Percentiles rank a stretch among this genome's conserved stretches.
These are phyloP conservation scores for Neurospora sp. DNA, from an alignment of 495 filamentous ascomycete genomes.

Conservation along the genomic window DNA sequence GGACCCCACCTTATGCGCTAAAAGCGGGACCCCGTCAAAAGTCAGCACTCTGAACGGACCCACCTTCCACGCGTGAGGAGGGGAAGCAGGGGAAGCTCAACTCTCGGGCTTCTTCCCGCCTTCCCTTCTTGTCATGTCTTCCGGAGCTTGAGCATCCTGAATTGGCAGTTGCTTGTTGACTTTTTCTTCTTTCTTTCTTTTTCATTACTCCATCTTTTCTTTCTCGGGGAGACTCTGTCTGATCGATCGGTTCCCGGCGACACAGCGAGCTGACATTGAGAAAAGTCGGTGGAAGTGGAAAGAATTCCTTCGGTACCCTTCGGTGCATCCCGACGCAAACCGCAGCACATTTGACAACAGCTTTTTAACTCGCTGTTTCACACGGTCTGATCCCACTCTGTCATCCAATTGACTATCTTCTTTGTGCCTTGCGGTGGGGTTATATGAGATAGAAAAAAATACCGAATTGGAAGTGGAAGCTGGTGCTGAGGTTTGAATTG, in stretches of 20 bases:
- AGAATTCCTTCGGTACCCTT: neutral
- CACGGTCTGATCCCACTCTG: neutral
- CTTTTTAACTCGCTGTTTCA: neutral
- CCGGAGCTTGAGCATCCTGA: too few species aligned
- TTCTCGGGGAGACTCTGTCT: neutral
- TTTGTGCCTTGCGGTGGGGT: neutral
- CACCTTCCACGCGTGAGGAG: neutral
- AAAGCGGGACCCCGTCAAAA: neutral
- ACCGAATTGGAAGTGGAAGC: neutral
- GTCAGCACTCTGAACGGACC: neutral
- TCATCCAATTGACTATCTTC: neutral
- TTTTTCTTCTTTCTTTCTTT: neutral
- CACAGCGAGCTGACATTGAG: too few species aligned
- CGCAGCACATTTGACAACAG: neutral
- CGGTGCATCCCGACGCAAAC: neutral
- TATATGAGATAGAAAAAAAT: neutral
- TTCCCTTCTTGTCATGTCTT: neutral
- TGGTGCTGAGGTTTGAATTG: neutral
- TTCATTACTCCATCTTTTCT: neutral
- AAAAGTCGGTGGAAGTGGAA: too few species aligned
- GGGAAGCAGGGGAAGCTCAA: neutral
- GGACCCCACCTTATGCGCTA: neutral
- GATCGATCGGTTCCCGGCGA: too few species aligned
- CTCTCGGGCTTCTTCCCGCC: neutral
- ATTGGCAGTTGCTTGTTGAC: neutral